Evolutionary conservation across 129 eudicot species (phyloP).

Genomic region (Mikania micrantha): DNA sequence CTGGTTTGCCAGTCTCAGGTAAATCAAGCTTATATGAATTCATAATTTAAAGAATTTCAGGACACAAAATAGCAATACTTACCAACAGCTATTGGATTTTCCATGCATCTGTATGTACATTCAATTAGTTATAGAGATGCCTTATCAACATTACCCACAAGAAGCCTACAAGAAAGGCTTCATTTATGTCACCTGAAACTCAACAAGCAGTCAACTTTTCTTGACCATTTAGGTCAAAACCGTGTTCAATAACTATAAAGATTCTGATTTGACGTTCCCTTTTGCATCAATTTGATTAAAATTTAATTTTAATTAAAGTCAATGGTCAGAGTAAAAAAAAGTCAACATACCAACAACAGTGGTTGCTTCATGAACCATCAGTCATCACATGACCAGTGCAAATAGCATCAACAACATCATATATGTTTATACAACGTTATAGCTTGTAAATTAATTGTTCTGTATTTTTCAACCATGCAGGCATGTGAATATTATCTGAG

Average conservation of each 20-base stretch:
- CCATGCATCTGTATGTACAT: not conserved
- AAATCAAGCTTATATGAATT: too few relatives aligned
- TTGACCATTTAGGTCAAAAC: not conserved
- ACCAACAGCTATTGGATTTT: too few relatives aligned
- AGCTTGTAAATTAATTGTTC: too few relatives aligned
- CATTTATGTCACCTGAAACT: not conserved
- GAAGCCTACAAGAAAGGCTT: too few relatives aligned
- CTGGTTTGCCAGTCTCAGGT: too few relatives aligned
- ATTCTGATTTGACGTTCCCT: not conserved
- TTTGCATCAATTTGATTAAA: not conserved
- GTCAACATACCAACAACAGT: constrained; percentile 64
- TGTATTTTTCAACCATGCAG: too few relatives aligned
- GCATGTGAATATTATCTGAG: not conserved
- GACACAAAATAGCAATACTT: too few relatives aligned
- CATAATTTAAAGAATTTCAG: too few relatives aligned
- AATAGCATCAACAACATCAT: too few relatives aligned
- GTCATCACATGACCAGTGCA: not conserved
- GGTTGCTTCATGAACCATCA: not conserved
- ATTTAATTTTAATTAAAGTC: not conserved
- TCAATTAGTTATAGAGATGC: not conserved
- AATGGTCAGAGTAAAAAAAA: not conserved
- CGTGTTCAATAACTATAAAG: not conserved
- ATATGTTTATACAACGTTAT: too few relatives aligned
- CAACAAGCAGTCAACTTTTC: not conserved
- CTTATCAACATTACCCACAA: not conserved